These are phyloP conservation scores for Lichtheimia hyalospora DNA, from an alignment of 371 early-diverging fungal genomes.

Conservation along the genomic window DNA sequence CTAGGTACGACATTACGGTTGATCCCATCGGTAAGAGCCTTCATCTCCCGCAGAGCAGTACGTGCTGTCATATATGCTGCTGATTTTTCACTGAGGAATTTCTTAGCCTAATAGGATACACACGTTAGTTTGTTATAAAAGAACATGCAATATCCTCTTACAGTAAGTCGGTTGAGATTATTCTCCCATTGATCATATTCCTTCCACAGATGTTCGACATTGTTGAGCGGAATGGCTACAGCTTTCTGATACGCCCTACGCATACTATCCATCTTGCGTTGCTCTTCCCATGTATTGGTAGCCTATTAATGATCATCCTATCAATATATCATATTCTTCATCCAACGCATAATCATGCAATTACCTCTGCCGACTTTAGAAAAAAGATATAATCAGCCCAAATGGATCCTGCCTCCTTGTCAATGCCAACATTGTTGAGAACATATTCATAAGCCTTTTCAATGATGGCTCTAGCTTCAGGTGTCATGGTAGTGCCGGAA, in stretches of 20 bases:
- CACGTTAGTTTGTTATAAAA: background rate
- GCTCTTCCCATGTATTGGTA: slow-evolving; percentile 83
- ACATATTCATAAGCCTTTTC: slow-evolving; percentile 88
- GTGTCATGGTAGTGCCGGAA: slow-evolving; percentile 47
- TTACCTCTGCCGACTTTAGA: slow-evolving; percentile 79
- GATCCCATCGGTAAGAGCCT: slow-evolving; percentile 73
- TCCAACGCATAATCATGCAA: background rate
- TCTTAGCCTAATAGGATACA: slow-evolving; percentile 68
- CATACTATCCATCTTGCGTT: slow-evolving; percentile 84
- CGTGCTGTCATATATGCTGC: slow-evolving; percentile 93
- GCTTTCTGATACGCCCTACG: slow-evolving; percentile 87
- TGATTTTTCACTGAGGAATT: slow-evolving; percentile 79
- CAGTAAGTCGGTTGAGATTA: slow-evolving; percentile 78
- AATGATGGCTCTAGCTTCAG: slow-evolving; percentile 74
- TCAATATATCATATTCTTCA: background rate
- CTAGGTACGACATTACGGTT: slow-evolving; percentile 63
- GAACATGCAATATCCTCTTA: slow-evolving; percentile 25
- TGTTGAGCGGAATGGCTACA: slow-evolving; percentile 79
- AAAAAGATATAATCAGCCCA: slow-evolving; percentile 92
- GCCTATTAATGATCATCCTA: slow-evolving; percentile 42
- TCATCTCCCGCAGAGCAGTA: slow-evolving; percentile 80
- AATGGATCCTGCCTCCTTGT: slow-evolving; percentile 84
- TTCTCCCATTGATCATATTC: slow-evolving; percentile 95
- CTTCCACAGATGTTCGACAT: slow-evolving; percentile 92
- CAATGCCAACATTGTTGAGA: slow-evolving; percentile 84